A percentile compares a stretch with the other conserved stretches of the same genome.
phyloP scores from a whole-genome alignment of 2,329 filamentous ascomycete genomes.

The Aspergillus calidoustus region DNA sequence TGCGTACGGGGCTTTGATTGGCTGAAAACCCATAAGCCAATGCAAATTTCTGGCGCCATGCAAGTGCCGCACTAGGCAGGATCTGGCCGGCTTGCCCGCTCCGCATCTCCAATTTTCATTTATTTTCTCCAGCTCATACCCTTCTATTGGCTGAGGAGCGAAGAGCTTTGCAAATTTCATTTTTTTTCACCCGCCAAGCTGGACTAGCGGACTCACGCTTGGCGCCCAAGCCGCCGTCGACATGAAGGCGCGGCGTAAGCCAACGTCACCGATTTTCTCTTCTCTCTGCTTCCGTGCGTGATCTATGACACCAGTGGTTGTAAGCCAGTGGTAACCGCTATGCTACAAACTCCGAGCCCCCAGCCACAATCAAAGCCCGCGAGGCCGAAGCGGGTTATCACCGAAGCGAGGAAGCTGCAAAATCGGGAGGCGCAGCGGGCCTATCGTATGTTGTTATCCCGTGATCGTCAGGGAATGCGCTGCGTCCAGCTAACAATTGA shows the following conservation, averaged over 20 bases:
- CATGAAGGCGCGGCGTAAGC: neutral
- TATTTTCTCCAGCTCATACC: neutral
- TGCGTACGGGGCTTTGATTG: neutral
- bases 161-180: neutral
- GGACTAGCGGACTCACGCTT: neutral
- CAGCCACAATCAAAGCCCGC: neutral
- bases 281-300: neutral
- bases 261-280: neutral
- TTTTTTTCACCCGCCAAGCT: neutral
- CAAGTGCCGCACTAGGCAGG: neutral
- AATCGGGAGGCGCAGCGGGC: conserved; percentile 43
- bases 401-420: conserved; percentile 44
- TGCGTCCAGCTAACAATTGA: neutral
- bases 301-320: neutral
- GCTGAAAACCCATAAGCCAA: neutral
- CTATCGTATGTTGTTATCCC: conserved; percentile 35
- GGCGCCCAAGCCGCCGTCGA: neutral
- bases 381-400: conserved; percentile 39
- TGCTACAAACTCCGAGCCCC: neutral
- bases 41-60: neutral
- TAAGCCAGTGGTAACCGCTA: neutral
- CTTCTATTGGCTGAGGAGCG: neutral
- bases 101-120: too few relatives aligned
- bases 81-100: neutral
- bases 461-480: neutral